Evolutionary conservation across 2,329 filamentous ascomycete genomes (phyloP).

Genomic region (Periconia macrospinosa): DNA sequence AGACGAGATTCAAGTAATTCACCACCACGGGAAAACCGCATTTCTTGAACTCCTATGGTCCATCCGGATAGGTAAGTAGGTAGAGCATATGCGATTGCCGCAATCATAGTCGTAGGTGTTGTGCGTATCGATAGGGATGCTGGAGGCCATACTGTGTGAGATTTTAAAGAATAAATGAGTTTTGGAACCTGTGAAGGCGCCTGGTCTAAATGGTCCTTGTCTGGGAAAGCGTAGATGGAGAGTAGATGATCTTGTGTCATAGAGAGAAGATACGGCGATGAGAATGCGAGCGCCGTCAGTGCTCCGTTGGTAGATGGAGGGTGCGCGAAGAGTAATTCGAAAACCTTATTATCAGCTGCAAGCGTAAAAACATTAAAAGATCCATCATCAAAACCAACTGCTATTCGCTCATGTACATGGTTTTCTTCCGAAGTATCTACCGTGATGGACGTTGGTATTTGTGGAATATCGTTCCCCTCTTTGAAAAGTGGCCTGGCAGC

Average conservation of each 20-base stretch:
- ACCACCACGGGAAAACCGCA: slow-evolving; percentile 64
- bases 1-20: slow-evolving; percentile 53
- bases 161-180: slow-evolving; percentile 76
- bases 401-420: slow-evolving; percentile 34
- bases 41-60: slow-evolving; percentile 89
- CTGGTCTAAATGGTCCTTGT: slow-evolving; percentile 11
- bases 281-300: slow-evolving; percentile 71
- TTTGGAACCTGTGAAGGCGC: slow-evolving; percentile 48
- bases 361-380: slow-evolving; percentile 67
- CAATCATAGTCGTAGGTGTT: slow-evolving; percentile 65
- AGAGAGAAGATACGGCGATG: slow-evolving; percentile 75
- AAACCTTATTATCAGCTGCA: slow-evolving; percentile 45
- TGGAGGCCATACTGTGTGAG: slow-evolving; percentile 76
- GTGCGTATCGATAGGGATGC: slow-evolving; percentile 81
- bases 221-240: slow-evolving; percentile 70
- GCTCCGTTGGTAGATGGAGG: slow-evolving; percentile 64
- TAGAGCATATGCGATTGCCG: slow-evolving; percentile 84
- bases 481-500: slow-evolving; percentile 47
- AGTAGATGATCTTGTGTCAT: slow-evolving; percentile 75
- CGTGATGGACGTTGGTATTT: slow-evolving; percentile 63
- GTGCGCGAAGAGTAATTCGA: slow-evolving; percentile 61
- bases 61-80: slow-evolving; percentile 76
- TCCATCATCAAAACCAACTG: slow-evolving; percentile 48
- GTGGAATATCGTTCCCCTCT: slow-evolving; percentile 16
- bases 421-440: slow-evolving; percentile 54